Conservation (phyloP, 345 rosid genomes). For the Murraya koenigii region DNA sequence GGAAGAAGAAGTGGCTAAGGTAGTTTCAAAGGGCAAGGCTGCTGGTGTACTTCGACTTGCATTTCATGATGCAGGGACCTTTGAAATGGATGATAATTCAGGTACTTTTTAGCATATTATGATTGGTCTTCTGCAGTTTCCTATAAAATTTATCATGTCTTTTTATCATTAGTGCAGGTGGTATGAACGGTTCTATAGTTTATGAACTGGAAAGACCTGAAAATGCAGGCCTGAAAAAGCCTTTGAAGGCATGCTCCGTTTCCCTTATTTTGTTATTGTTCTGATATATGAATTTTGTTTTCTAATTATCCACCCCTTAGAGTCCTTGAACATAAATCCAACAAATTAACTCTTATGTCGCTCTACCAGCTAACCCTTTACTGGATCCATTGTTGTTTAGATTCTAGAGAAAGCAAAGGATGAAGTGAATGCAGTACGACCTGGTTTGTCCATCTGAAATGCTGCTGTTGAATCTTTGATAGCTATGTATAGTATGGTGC, state of each 20-base stretch:
- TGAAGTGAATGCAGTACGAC: constrained; percentile 56
- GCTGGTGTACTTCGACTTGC: constrained; percentile 95
- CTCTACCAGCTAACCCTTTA: constrained; percentile 31
- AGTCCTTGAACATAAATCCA: constrained; percentile 9
- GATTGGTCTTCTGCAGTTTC: not conserved
- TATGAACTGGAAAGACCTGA: constrained; percentile 92
- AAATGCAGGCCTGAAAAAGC: constrained; percentile 78
- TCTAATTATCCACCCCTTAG: not conserved
- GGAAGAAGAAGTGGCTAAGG: constrained; percentile 61
- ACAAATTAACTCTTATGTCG: constrained; percentile 19
- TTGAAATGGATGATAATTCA: constrained; percentile 47
- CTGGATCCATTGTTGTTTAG: constrained; percentile 47
- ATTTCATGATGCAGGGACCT: constrained; percentile 99
- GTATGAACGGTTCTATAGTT: constrained; percentile 86
- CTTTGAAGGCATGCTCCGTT: constrained; percentile 54
- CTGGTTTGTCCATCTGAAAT: constrained; percentile 44
- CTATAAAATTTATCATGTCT: not conserved
- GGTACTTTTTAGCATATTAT: constrained; percentile 31
- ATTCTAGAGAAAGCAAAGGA: constrained; percentile 77
- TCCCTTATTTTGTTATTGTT: not conserved
- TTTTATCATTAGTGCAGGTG: constrained; percentile 49
- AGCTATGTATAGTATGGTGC: constrained; percentile 12
- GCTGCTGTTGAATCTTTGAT: constrained; percentile 12
- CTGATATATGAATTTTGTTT: not conserved
- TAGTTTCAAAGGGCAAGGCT: constrained; percentile 81